A percentile compares a stretch with the other conserved stretches of the same genome.
Evolutionary conservation across 352 stramenopile genomes (phyloP).

Genomic region (Phytophthora pseudosyringae): DNA sequence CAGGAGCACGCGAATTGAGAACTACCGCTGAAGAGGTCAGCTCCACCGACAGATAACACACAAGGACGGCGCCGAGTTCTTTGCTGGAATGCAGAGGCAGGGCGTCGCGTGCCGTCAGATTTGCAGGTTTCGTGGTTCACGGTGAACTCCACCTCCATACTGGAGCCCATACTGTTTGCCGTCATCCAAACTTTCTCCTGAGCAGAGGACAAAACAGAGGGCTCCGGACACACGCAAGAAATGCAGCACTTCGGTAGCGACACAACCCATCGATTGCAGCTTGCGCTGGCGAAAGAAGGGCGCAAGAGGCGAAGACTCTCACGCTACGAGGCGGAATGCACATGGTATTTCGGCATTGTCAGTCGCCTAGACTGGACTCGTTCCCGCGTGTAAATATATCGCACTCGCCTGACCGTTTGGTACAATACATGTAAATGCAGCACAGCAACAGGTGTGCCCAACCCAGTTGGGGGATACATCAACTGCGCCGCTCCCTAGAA

Average conservation of each 20-base stretch:
- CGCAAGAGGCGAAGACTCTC: conserved; percentile 4
- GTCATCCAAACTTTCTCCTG: conserved; percentile 23
- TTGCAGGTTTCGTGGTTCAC: conserved; percentile 17
- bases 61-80: neutral
- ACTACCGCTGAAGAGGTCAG: conserved; percentile 13
- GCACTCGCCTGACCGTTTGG: neutral
- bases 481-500: conserved; percentile 5
- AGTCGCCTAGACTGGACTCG: neutral
- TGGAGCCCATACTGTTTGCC: conserved; percentile 17
- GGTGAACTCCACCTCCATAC: too few species aligned
- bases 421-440: neutral
- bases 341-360: conserved; percentile 32
- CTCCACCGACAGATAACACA: conserved; percentile 13
- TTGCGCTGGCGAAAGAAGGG: conserved; percentile 12
- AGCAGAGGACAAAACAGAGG: conserved; percentile 32
- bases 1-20: conserved; percentile 23
- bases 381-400: neutral
- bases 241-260: conserved; percentile 28
- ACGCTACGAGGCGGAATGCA: conserved; percentile 12
- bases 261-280: conserved; percentile 7
- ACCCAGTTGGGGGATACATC: conserved; percentile 13
- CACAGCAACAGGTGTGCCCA: conserved; percentile 5
- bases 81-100: conserved; percentile 29
- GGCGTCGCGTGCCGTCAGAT: conserved; percentile 24
- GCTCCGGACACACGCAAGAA: conserved; percentile 24